phyloP scores from a whole-genome alignment of 805 yeast species.

The Metschnikowia picachoensis region DNA sequence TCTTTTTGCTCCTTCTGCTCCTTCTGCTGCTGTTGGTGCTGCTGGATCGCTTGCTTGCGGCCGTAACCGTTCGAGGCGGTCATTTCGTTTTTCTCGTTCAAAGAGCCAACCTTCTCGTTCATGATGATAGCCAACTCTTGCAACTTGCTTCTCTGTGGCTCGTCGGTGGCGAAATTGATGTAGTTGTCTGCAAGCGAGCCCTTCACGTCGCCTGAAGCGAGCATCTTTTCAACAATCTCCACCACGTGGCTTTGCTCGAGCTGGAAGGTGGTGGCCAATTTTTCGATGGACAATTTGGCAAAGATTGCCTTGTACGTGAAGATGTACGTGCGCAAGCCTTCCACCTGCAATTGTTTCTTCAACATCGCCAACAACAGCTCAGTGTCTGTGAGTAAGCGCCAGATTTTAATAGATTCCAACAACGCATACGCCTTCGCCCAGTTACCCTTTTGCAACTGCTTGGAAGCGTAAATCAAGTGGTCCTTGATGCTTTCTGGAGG shows the following conservation, averaged over 20 bases:
- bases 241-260: constrained; percentile 53
- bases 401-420: constrained; percentile 73
- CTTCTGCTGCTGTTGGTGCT: constrained; percentile 34
- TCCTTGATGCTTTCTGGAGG: constrained; percentile 98
- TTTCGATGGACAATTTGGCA: constrained; percentile 65
- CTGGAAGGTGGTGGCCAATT: constrained; percentile 64
- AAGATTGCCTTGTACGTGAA: constrained; percentile 78
- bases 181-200: constrained; percentile 71
- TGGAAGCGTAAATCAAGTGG: constrained; percentile 87
- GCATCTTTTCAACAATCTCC: constrained; percentile 68
- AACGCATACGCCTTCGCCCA: constrained; percentile 77
- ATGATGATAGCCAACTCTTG: constrained; percentile 84
- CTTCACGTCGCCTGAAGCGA: constrained; percentile 69
- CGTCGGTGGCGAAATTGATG: constrained; percentile 61
- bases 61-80: constrained; percentile 72
- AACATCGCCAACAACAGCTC: constrained; percentile 69
- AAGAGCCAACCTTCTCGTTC: constrained; percentile 73
- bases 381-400: constrained; percentile 75
- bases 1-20: constrained; percentile 30
- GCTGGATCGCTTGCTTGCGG: constrained; percentile 36
- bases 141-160: constrained; percentile 75
- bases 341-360: constrained; percentile 74
- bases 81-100: constrained; percentile 82
- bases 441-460: constrained; percentile 81
- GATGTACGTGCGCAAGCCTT: constrained; percentile 89